Evolutionary conservation across 2,329 filamentous ascomycete species (phyloP).

Genomic region (Colletotrichum sp.): DNA sequence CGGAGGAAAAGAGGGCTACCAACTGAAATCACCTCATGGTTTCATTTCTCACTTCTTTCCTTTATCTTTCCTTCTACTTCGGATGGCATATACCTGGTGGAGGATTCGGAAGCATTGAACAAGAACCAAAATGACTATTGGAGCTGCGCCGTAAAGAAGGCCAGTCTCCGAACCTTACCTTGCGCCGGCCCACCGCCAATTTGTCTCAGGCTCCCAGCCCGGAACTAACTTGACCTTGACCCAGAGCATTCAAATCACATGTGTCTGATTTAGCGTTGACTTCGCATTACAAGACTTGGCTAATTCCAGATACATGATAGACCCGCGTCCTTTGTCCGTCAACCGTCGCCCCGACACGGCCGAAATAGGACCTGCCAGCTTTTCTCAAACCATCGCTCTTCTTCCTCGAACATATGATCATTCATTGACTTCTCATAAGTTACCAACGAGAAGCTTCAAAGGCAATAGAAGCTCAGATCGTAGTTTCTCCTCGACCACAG

Average conservation of each 20-base stretch:
- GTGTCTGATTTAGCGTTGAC: neutral
- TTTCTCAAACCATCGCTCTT: too few species aligned
- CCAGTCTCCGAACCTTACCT: neutral
- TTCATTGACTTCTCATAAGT: neutral
- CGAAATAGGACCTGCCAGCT: neutral
- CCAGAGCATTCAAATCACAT: neutral
- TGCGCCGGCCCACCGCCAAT: neutral
- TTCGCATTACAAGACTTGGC: neutral
- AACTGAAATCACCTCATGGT: neutral
- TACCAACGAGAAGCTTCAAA: neutral
- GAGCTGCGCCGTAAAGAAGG: neutral
- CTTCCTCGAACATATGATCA: too few species aligned
- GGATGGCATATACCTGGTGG: neutral
- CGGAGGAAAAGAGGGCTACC: neutral
- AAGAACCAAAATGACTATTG: neutral
- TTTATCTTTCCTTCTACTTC: neutral
- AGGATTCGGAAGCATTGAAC: neutral
- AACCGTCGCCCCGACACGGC: neutral
- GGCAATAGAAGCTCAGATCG: neutral
- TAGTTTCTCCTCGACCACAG: neutral
- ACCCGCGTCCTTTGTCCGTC: neutral
- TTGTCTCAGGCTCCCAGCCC: neutral
- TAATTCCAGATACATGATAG: neutral
- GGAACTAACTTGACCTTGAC: neutral
- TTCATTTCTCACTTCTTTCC: neutral